Evolutionary conservation across 352 stramenopile species (phyloP), one percentile per base, ranked within the genome.

Genomic region (Globisporangium yorkense): DNA sequence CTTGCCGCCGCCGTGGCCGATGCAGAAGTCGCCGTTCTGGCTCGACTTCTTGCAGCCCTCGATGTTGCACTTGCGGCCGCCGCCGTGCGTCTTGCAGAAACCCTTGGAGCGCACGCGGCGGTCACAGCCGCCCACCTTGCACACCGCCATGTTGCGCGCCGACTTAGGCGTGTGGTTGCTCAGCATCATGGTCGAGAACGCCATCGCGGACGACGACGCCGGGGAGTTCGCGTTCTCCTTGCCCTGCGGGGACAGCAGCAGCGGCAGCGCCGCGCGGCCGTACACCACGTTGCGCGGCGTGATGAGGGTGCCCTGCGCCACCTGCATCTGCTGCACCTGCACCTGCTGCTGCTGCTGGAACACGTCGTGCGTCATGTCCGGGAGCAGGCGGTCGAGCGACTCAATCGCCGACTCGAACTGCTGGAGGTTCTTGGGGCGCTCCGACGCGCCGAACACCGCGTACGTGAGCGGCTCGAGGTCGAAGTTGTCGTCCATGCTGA

Each of bases 1-100:
- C 66, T 92, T 92, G 59, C 85, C 85, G 31, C 85, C 85, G 47
- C 85, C 85, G 67, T 95, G 85, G 54, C 80, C 84, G 31, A 93
- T 95, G 68, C 85, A 95, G 43, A 91, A 92, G 63, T 92, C 81
- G 33, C 84, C 82, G 67, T 91, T 91, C 67, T 94, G 84, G 56
- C 77, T 89, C 61, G 77, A 89, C 70, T 94, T 94, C 57, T 88
- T 89, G 70, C 84, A 95, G 27, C 85, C 85, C 24, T 89, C 79
- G 46, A 92, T 92, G 57, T 74, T 88, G 67, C 84, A 91, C 63
- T 92, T 92, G 53, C 82, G 81, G 18, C 83, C 82, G 18, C 85
- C 84, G 15, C 84, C 78, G 71, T 91, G 85, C 8, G 82, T 90
- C 71, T 95, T 92, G 70, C 85, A 95, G 54, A 92, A 89, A 21